A percentile compares a stretch with the other conserved stretches of the same genome.
Conservation (phyloP, 2,329 filamentous ascomycete genomes). For the Clathrospora elynae region DNA sequence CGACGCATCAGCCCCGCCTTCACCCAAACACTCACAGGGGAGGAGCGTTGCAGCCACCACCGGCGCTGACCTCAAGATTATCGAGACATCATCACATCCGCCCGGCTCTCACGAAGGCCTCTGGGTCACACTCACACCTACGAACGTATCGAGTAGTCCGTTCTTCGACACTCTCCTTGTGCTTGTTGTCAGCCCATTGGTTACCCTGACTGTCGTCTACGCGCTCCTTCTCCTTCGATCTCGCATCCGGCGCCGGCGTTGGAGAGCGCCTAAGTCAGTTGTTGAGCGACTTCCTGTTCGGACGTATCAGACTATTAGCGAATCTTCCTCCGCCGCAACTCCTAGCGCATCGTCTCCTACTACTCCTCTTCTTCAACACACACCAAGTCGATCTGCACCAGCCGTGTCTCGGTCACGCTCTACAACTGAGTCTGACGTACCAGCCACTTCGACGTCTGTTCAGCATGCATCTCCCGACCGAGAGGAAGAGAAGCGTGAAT, state of each 20-base stretch:
- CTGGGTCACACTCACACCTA: slow-evolving; percentile 95
- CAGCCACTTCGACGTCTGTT: slow-evolving; percentile 43
- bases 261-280: slow-evolving; percentile 96
- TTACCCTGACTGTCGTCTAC: slow-evolving; percentile 92
- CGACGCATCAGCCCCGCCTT: slow-evolving; percentile 21
- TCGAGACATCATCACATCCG: slow-evolving; percentile 25
- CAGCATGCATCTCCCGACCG: slow-evolving; percentile 39
- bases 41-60: slow-evolving; percentile 28
- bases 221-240: slow-evolving; percentile 84
- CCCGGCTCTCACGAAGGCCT: slow-evolving; percentile 71
- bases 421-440: slow-evolving; percentile 66
- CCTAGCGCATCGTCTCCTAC: slow-evolving; percentile 71
- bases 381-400: slow-evolving; percentile 28
- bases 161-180: slow-evolving; percentile 98
- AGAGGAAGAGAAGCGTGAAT: slow-evolving; percentile 59
- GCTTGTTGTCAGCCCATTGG: slow-evolving; percentile 89
- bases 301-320: slow-evolving; percentile 86
- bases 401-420: slow-evolving; percentile 66
- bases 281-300: slow-evolving; percentile 93
- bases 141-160: slow-evolving; percentile 82
- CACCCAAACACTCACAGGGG: slow-evolving; percentile 12
- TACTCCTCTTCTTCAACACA: slow-evolving; percentile 74
- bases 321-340: slow-evolving; percentile 63
- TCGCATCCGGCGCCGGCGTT: slow-evolving; percentile 83
- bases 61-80: slow-evolving; percentile 24